Evolutionary conservation across 352 stramenopile species (phyloP).

Genomic region (Phytophthora pinifolia): DNA sequence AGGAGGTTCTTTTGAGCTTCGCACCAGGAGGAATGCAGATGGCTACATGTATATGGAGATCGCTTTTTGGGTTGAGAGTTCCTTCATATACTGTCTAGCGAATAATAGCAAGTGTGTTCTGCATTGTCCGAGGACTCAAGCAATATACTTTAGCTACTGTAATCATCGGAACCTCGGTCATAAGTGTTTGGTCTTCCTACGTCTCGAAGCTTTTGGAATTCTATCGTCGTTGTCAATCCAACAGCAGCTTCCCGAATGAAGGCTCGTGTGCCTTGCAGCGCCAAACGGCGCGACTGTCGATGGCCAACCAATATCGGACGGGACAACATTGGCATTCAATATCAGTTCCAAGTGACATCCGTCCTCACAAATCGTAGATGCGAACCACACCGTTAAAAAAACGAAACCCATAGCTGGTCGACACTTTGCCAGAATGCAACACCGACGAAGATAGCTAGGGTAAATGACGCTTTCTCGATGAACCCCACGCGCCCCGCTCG

Average conservation of each 20-base stretch:
- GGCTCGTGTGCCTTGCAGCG: neutral
- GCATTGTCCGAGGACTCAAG: conserved; percentile 53
- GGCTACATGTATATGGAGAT: neutral
- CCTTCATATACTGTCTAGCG: conserved; percentile 89
- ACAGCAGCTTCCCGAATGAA: conserved; percentile 14
- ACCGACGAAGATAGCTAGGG: neutral
- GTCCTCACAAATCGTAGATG: conserved; percentile 11
- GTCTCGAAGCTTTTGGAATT: neutral
- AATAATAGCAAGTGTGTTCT: conserved; percentile 74
- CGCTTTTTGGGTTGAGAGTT: conserved; percentile 28
- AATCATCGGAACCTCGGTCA: conserved; percentile 54
- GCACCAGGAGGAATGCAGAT: neutral
- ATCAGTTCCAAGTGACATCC: conserved; percentile 6
- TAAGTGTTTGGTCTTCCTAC: neutral
- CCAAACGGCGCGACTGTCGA: conserved; percentile 1
- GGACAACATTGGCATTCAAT: conserved; percentile 10
- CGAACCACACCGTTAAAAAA: neutral
- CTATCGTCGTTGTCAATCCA: neutral
- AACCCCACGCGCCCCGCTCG: too few species aligned
- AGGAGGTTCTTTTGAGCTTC: too few species aligned
- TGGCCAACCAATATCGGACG: conserved; percentile 25
- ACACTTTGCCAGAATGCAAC: too few species aligned
- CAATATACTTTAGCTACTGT: conserved; percentile 56
- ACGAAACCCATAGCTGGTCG: neutral
- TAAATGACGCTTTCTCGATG: too few species aligned